These are phyloP conservation scores for Misopates orontium DNA, from an alignment of 257 asterid species.

Conservation along the genomic window DNA sequence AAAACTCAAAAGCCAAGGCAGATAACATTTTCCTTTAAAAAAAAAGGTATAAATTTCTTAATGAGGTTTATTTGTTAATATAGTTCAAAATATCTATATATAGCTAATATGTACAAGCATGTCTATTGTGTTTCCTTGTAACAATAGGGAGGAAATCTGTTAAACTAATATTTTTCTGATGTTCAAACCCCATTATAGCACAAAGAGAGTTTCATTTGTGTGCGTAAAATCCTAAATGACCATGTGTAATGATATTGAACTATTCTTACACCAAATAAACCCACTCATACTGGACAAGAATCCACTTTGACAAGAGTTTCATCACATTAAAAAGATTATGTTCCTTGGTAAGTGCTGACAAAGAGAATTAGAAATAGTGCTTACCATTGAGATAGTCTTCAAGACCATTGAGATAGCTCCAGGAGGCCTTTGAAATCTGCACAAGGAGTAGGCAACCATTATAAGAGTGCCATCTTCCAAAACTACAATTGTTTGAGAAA, in stretches of 20 bases:
- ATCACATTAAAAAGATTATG: no score
- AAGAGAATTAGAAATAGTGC: not conserved
- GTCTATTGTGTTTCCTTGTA: not conserved
- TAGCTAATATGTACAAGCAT: not conserved
- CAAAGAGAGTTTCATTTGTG: not conserved
- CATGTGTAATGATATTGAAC: slow-evolving; percentile 2
- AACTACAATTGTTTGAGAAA: no score
- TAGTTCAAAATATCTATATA: not conserved
- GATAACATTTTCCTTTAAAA: not conserved
- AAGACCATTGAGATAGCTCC: slow-evolving; percentile 76
- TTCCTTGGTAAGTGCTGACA: no score
- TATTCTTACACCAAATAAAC: not conserved
- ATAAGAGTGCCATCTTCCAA: slow-evolving; percentile 1
- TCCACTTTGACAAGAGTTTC: no score
- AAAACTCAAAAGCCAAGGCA: not conserved
- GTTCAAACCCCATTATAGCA: not conserved
- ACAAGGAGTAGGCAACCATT: slow-evolving; percentile 16
- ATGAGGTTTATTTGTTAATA: no score
- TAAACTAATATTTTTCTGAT: not conserved
- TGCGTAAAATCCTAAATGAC: not conserved
- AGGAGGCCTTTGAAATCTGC: slow-evolving; percentile 86
- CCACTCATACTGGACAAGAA: no score
- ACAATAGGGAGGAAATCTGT: no score
- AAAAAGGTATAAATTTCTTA: not conserved
- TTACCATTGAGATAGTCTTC: slow-evolving; percentile 74